These are phyloP conservation scores for Lachancea lanzarotensis DNA, from an alignment of 805 yeast species.

Conservation along the genomic window DNA sequence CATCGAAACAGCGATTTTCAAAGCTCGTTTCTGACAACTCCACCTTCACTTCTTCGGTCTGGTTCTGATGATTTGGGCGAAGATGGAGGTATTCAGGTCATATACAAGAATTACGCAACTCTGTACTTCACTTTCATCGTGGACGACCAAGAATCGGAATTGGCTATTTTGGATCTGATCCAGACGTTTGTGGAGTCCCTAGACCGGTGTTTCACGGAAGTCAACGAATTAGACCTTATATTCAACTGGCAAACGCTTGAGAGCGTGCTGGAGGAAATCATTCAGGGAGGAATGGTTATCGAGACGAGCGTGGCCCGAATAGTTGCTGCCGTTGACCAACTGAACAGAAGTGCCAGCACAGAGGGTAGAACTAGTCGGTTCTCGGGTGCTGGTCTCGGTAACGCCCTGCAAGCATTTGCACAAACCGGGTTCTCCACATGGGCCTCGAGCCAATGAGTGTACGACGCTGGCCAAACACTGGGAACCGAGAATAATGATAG, in stretches of 20 bases:
- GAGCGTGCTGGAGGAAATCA: constrained; percentile 82
- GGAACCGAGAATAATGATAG: no score
- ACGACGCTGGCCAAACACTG: background rate
- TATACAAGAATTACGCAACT: constrained; percentile 91
- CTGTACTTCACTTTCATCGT: constrained; percentile 93
- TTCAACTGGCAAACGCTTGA: constrained; percentile 97
- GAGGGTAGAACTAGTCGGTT: constrained; percentile 20
- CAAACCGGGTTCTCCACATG: constrained; percentile 32
- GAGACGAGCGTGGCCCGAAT: constrained; percentile 81
- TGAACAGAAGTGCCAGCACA: constrained; percentile 25
- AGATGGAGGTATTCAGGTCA: constrained; percentile 73
- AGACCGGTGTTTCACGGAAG: constrained; percentile 88
- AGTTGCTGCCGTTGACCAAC: constrained; percentile 70
- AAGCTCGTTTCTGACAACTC: constrained; percentile 86
- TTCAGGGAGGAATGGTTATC: constrained; percentile 97
- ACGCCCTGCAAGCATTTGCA: constrained; percentile 30
- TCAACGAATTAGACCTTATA: constrained; percentile 92
- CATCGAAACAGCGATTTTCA: constrained; percentile 60
- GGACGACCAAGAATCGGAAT: constrained; percentile 91
- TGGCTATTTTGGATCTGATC: constrained; percentile 87
- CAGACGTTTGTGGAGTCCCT: constrained; percentile 95
- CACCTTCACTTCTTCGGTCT: constrained; percentile 53
- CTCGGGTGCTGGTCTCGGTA: constrained; percentile 21
- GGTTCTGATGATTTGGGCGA: constrained; percentile 36
- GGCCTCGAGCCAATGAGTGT: constrained; percentile 29